These are phyloP conservation scores for Emmonsiellopsis sp. DNA, from an alignment of 2,329 filamentous ascomycete genomes.

Conservation along the genomic window DNA sequence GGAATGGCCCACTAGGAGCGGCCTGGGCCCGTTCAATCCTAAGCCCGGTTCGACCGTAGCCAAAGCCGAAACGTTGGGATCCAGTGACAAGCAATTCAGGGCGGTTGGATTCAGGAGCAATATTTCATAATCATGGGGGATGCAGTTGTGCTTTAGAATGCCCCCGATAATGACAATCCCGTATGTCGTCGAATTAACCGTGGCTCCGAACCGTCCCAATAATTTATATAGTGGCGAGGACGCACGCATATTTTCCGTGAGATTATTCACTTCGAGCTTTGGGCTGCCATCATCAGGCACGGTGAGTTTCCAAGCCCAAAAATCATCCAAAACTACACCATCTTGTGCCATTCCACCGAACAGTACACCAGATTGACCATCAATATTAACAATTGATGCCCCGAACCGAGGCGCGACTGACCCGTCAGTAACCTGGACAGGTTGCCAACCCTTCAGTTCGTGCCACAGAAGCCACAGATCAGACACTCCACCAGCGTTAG, in stretches of 20 bases:
- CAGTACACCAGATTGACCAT: slow-evolving; percentile 50
- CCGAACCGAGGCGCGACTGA: slow-evolving; percentile 46
- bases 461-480: slow-evolving; percentile 48
- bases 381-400: slow-evolving; percentile 36
- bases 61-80: slow-evolving; percentile 16
- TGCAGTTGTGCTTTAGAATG: slow-evolving; percentile 28
- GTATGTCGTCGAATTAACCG: slow-evolving; percentile 35
- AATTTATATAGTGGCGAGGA: slow-evolving; percentile 21
- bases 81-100: slow-evolving; percentile 13
- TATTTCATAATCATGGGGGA: slow-evolving; percentile 45
- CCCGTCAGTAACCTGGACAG: slow-evolving; percentile 24
- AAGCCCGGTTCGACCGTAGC: slow-evolving; percentile 18
- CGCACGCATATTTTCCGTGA: slow-evolving; percentile 15
- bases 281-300: slow-evolving; percentile 24
- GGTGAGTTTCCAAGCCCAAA: slow-evolving; percentile 56
- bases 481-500: slow-evolving; percentile 39
- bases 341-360: slow-evolving; percentile 61
- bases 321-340: slow-evolving; percentile 52
- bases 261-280: slow-evolving; percentile 17
- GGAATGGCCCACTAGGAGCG: slow-evolving; percentile 63
- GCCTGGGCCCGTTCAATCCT: slow-evolving; percentile 37
- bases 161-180: slow-evolving; percentile 46
- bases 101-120: slow-evolving; percentile 27
- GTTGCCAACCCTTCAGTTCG: slow-evolving; percentile 42
- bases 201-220: slow-evolving; percentile 42